Base-by-base conservation (phyloP, 2,329 filamentous ascomycete genomes). In the Magnaporthiopsis rhizophila region DNA sequence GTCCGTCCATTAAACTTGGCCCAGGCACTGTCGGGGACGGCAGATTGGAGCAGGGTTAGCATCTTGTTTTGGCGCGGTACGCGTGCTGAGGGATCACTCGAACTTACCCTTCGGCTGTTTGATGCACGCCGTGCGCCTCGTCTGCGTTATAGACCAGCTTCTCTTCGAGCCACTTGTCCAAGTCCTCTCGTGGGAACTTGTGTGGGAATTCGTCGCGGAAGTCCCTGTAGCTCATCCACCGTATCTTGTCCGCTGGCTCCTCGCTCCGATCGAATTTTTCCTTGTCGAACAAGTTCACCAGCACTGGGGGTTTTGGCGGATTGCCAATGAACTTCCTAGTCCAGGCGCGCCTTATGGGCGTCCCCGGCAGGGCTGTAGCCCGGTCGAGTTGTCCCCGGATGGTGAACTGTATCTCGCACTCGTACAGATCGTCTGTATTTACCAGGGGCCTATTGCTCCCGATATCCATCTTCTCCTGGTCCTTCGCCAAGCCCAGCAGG, bases 1-100 rank as follows among this genome's bases (percentile, higher is more conserved):
- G 88, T 91, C 4, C 87, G 81, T 61, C 83, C 81, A 67, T 90
- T 89, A 73, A 92, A 92, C 69, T 81, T 82, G 65, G 80, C 77
- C 84, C 84, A 86, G 8, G 81, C 79, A 8, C 82, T 83, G 63
- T 61, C 12, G 53, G 36, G 60, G 32, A 21, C 24, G 9, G 28
- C 58, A 53, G 24, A 53, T 7, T 8, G 21, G 45, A n/a, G 63
- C 69, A 59, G 68, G 63, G n/a, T 18, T 30, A 63, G 24, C 36
- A 34, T 45, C 13, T 64, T 58, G 36, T 56, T 5, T 9, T 15
- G 57, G 13, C 8, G 13, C 12, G 7, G 8, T 11, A 36, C 11
- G 38, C 8, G 30, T 13, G n/a, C 21, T 61, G 45, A 38, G n/a
- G 8, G 15, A 36, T 9, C 24, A 28, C 26, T 58, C 32, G 18